Conservation (phyloP, 345 rosid species). For the Acer negundo region DNA sequence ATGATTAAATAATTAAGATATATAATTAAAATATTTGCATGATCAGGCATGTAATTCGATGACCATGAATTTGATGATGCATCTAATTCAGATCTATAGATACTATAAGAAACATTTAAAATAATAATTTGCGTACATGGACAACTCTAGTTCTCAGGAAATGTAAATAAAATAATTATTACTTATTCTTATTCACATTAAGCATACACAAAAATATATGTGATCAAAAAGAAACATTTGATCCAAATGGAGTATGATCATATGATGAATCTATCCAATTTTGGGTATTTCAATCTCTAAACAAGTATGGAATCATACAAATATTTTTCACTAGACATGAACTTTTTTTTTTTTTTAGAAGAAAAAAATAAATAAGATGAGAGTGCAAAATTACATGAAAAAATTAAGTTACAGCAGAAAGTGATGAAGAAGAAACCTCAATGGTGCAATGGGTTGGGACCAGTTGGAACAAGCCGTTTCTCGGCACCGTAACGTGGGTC, state of each 20-base stretch:
- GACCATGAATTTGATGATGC: background rate
- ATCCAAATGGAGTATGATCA: background rate
- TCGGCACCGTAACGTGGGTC: constrained; percentile 60
- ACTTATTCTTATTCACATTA: constrained; percentile 8
- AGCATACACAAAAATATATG: background rate
- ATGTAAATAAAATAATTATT: background rate
- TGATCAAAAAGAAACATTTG: background rate
- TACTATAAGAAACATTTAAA: background rate
- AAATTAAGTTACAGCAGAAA: constrained; percentile 10
- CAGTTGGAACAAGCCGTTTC: constrained; percentile 72
- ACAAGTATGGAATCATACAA: constrained; percentile 28
- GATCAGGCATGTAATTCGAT: constrained; percentile 23
- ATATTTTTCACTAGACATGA: constrained; percentile 15
- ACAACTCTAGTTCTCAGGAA: background rate
- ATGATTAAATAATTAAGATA: constrained; percentile 14
- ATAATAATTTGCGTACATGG: background rate
- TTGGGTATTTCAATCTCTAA: constrained; percentile 18
- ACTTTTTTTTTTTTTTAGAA: background rate
- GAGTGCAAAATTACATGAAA: constrained; percentile 12
- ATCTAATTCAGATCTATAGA: background rate
- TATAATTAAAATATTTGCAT: constrained; percentile 22
- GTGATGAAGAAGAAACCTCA: constrained; percentile 32
- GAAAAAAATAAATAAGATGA: constrained; percentile 16
- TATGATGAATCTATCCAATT: constrained; percentile 10
- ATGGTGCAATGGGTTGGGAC: constrained; percentile 88